Evolutionary conservation across 164 flowering plant genomes (phyloP), one percentile per base, ranked within the genome.

Genomic region (Tinospora cordifolia): DNA sequence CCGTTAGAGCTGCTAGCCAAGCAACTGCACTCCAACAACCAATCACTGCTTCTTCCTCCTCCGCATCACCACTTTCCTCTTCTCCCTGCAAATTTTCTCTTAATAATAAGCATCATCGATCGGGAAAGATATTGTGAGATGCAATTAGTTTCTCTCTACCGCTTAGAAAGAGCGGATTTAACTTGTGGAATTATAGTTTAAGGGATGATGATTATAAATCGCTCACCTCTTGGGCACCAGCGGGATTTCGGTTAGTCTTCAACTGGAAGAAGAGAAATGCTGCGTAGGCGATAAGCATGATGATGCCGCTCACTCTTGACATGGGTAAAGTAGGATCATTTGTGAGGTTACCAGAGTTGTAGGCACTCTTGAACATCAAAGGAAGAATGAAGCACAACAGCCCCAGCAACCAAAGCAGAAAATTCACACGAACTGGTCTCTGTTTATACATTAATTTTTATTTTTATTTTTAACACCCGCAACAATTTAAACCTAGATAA

Each of bases 371-470:
- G 69, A 85, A 87, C 79, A 90, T 70, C 84, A 92, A 36, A 2
- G 99, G 97, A 67, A 92, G 68, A 26, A 81, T 26, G 74, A 87
- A 87, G 76, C 99, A 92, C 74, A 92, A 41, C 67, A 90, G 73
- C 13, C 78, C 97, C 78, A 92, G 54, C 39, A 92, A 41, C 83
- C 90, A 71, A 38, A 94, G 76, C 13, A 86, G 64, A 0, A 86
- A 79, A 78, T 89, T 94, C 70, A 89, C 89, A 57, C 89, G 95
- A 0, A 93, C 88, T 84, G 90, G 97, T 74, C 81, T 90, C 98
- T 94, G 93, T n/a, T n/a, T n/a, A n/a, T n/a, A n/a, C n/a, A n/a
- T n/a, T n/a, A n/a, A n/a, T n/a, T n/a, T n/a, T 75, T 21, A 30
- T 13, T n/a, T 15, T 21, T 34, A 60, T 19, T 2, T 6, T 17